phyloP scores from a whole-genome alignment of 148 eudicot species.

The Rhododendron kiyosumense region DNA sequence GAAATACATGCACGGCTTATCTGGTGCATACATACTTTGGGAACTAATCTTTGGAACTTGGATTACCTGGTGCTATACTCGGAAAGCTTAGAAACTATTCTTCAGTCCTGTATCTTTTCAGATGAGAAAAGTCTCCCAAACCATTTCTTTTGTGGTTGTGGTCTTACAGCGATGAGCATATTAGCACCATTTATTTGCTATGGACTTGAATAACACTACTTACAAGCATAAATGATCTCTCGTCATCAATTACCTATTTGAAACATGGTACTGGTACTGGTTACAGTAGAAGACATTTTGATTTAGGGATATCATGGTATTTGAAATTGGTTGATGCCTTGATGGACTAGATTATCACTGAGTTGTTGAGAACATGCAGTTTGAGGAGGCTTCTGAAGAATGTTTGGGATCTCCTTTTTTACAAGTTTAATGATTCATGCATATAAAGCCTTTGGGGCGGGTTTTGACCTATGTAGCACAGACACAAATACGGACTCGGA shows the following conservation, averaged over 20 bases:
- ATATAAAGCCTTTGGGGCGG: neutral
- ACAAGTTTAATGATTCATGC: neutral
- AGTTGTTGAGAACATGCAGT: neutral
- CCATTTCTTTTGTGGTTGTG: neutral
- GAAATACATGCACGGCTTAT: neutral
- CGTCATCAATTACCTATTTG: neutral
- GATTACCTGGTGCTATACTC: neutral
- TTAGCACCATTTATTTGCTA: neutral
- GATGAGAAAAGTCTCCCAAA: neutral
- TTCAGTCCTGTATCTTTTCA: neutral
- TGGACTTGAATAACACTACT: neutral
- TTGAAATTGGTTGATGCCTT: neutral
- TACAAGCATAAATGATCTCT: neutral
- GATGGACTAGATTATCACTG: neutral
- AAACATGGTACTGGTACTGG: neutral
- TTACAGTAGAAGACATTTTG: neutral
- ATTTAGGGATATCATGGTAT: neutral
- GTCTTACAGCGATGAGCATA: neutral
- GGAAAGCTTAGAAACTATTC: neutral
- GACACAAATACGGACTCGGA: too few species aligned
- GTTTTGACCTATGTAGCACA: neutral
- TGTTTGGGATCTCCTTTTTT: neutral
- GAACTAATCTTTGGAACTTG: neutral
- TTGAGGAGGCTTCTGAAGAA: neutral
- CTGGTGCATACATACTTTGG: neutral